phyloP scores from a whole-genome alignment of 2,329 filamentous ascomycete genomes.

The Pseudogymnoascus sp. region DNA sequence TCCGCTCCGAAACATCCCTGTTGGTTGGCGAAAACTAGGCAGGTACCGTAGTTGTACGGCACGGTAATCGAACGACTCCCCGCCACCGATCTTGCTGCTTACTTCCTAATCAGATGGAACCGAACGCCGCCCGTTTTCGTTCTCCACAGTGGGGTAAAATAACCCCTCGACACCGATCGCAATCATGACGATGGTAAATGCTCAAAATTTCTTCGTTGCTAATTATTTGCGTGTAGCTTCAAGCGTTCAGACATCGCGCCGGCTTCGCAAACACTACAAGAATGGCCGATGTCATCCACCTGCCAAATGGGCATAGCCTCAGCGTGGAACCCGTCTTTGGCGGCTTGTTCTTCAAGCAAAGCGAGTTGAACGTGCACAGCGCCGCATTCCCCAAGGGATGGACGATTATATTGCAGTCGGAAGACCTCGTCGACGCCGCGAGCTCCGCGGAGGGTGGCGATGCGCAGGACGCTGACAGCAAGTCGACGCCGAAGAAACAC shows the following conservation, averaged over 20 bases:
- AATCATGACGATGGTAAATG: constrained; percentile 5
- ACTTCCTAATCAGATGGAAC: neutral
- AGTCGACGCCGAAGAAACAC: constrained; percentile 23
- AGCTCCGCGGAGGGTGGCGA: constrained; percentile 27
- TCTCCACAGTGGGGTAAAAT: constrained; percentile 9
- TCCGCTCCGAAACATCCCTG: constrained; percentile 3
- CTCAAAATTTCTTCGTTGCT: constrained; percentile 4
- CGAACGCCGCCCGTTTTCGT: neutral
- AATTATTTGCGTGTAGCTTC: neutral
- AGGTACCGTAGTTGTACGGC: neutral
- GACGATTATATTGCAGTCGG: constrained; percentile 78
- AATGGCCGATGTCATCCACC: constrained; percentile 42
- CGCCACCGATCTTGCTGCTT: neutral
- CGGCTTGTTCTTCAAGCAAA: constrained; percentile 82
- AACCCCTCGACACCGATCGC: constrained; percentile 1
- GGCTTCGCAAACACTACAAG: neutral
- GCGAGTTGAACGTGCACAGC: constrained; percentile 60
- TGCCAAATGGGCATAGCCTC: constrained; percentile 82
- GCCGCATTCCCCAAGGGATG: constrained; percentile 76
- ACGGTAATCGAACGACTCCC: neutral
- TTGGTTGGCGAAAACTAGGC: neutral
- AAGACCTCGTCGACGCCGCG: constrained; percentile 31
- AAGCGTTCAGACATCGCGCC: neutral
- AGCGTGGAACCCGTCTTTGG: constrained; percentile 80
- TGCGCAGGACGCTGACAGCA: constrained; percentile 9